Conservation (phyloP, 2,329 filamentous ascomycete species). For the Paecilomyces formosus region DNA sequence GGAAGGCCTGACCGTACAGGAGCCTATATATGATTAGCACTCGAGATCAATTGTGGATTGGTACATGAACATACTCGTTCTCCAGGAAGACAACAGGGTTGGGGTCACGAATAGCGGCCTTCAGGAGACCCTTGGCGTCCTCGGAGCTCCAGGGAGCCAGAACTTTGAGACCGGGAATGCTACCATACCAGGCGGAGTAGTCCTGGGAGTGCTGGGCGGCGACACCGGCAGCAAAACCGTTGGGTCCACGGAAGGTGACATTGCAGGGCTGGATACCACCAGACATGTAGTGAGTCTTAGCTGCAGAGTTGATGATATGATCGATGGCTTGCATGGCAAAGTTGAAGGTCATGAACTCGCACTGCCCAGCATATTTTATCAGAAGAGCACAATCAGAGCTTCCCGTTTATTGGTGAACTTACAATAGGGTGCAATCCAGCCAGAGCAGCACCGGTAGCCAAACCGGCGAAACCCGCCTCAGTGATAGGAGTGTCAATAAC, state of each 20-base stretch:
- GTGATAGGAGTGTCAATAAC: conserved; percentile 99
- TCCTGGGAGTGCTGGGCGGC: conserved; percentile 98
- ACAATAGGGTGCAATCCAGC: conserved; percentile 91
- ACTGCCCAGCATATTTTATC: conserved; percentile 43
- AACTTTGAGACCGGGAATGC: conserved; percentile 95
- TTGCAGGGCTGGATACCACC: conserved; percentile 99
- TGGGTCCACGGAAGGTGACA: conserved; percentile 98
- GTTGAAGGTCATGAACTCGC: conserved; percentile 99
- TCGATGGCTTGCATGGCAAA: conserved; percentile 99
- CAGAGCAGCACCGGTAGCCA: conserved; percentile 89
- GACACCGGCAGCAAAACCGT: conserved; percentile 94
- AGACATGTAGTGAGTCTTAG: conserved; percentile 99
- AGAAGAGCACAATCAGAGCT: not conserved
- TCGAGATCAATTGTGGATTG: not conserved
- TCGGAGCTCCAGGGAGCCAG: conserved; percentile 93
- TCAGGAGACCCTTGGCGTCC: conserved; percentile 95
- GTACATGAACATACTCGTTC: conserved; percentile 56
- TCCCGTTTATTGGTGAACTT: conserved; percentile 37
- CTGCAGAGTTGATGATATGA: conserved; percentile 97
- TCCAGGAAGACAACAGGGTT: conserved; percentile 92
- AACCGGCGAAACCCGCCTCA: conserved; percentile 88
- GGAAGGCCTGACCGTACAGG: conserved; percentile 88
- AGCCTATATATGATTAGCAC: conserved; percentile 41
- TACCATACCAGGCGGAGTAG: conserved; percentile 97
- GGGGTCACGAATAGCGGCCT: conserved; percentile 95